Conservation (phyloP, 2,329 filamentous ascomycete species). For the Botrytis porri region DNA sequence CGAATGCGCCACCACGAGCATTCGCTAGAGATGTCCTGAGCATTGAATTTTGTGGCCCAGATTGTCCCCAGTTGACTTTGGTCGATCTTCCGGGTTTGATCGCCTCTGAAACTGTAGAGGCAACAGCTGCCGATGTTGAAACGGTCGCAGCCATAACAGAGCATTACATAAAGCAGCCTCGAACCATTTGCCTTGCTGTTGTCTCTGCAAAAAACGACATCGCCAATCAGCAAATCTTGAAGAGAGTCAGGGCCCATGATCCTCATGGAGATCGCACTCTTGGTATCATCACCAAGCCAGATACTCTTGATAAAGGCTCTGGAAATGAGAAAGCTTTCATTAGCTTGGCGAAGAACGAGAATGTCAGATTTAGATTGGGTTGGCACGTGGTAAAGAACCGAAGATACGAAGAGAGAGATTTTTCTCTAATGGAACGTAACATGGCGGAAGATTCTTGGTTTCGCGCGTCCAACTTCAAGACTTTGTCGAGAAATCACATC, state of each 20-base stretch:
- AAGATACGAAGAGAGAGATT: slow-evolving; percentile 40
- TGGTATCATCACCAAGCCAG: slow-evolving; percentile 49
- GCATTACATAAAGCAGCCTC: slow-evolving; percentile 42
- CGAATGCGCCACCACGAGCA: slow-evolving; percentile 18
- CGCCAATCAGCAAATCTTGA: slow-evolving; percentile 43
- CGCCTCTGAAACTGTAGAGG: slow-evolving; percentile 28
- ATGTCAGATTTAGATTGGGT: slow-evolving; percentile 44
- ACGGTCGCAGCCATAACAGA: slow-evolving; percentile 36
- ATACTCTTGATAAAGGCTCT: slow-evolving; percentile 40
- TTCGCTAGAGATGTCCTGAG: slow-evolving; percentile 35
- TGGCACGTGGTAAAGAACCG: slow-evolving; percentile 50
- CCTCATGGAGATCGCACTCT: slow-evolving; percentile 41
- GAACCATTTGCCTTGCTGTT: slow-evolving; percentile 48
- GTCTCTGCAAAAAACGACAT: slow-evolving; percentile 45
- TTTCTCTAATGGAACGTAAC: slow-evolving; percentile 31
- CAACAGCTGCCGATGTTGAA: slow-evolving; percentile 33
- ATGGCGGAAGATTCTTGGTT: slow-evolving; percentile 31
- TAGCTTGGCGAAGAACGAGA: slow-evolving; percentile 42
- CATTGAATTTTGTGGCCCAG: slow-evolving; percentile 32
- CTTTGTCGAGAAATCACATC: slow-evolving; percentile 25
- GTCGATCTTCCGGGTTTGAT: slow-evolving; percentile 41
- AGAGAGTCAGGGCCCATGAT: slow-evolving; percentile 40
- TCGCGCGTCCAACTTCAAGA: slow-evolving; percentile 33
- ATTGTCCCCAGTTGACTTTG: slow-evolving; percentile 33
- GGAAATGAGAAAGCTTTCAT: slow-evolving; percentile 40